Evolutionary conservation across 2,329 filamentous ascomycete genomes (phyloP), one percentile per base, ranked within the genome.

Genomic region (Ilyonectria mors-panacis): DNA sequence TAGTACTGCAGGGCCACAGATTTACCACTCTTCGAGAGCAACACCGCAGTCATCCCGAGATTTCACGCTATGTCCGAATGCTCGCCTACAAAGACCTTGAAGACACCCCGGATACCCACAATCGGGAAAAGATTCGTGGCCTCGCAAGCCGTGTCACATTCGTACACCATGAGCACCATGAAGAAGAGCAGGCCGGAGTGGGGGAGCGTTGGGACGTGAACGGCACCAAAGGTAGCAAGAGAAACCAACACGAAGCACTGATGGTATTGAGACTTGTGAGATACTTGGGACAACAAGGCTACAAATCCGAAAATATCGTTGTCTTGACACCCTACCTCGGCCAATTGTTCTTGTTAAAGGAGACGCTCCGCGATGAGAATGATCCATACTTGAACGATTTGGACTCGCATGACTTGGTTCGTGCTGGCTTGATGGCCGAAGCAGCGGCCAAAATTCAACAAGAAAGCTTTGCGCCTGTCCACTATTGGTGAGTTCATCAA

Each of bases 301-400:
- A 94, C 72, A 84, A 85, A 4, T 89, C 89, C 0, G 83, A 89
- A 4, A 81, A 92, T 2, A 82, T 94, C 12, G 92, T 93, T 0
- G 81, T 95, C 0, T 77, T 94, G 1, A 93, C 91, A 0, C 92
- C 93, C 0, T 94, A 95, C 70, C 81, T 94, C 0, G 92, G 91
- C 0, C 92, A 94, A 70, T 77, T 94, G 0, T 85, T 81, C 3
- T 81, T 91, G 0, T 80, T 94, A 2, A 78, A 81, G 19, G 83
- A 89, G 0, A 82, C 79, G 0, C 79, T 94, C 6, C 80, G 80
- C 5, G 78, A 83, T 10, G 85, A 90, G 0, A 89, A 88, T 55
- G 91, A 94, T 68, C 89, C 90, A 0, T 78, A 90, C 0, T 79
- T 95, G 1, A 93, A 90, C 70, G 92, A 94, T 57, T 78, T 93